phyloP scores from a whole-genome alignment of 306 rosid species.

The Cucurbita pepo region DNA sequence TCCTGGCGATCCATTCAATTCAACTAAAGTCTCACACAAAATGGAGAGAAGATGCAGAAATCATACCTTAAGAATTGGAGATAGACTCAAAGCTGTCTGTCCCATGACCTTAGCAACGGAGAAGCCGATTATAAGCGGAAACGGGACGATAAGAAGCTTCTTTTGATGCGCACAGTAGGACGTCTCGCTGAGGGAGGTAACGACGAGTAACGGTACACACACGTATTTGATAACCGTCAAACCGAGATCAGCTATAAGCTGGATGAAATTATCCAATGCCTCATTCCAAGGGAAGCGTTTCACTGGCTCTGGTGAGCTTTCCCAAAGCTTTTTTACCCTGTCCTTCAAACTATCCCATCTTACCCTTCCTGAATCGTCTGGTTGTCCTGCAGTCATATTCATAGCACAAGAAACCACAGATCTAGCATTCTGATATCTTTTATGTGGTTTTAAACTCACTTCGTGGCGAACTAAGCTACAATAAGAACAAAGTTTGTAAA shows the following conservation, averaged over 20 bases:
- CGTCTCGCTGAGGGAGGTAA: conserved; percentile 73
- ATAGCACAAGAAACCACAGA: conserved; percentile 28
- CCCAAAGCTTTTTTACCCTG: conserved; percentile 55
- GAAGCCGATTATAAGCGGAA: conserved; percentile 53
- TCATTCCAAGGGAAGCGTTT: conserved; percentile 68
- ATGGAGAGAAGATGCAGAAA: neutral
- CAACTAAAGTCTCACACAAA: too few species aligned
- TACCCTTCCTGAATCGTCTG: conserved; percentile 32
- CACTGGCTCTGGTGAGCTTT: conserved; percentile 61
- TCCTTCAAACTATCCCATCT: conserved; percentile 23
- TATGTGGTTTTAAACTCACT: conserved; percentile 17
- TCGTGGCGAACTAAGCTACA: too few species aligned
- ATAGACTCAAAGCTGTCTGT: conserved; percentile 42
- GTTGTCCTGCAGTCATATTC: conserved; percentile 56
- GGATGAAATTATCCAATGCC: conserved; percentile 53
- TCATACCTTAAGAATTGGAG: conserved; percentile 60
- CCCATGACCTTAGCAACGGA: conserved; percentile 52
- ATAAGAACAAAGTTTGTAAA: too few species aligned
- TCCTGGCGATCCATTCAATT: neutral
- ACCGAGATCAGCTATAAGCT: conserved; percentile 48
- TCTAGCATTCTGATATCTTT: conserved; percentile 15
- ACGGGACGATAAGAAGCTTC: conserved; percentile 55
- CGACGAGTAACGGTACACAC: conserved; percentile 41
- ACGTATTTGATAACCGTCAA: conserved; percentile 55
- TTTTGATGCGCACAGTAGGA: conserved; percentile 71